Evolutionary conservation across 78 protist genomes (phyloP).

Genomic region (Monocercomonoides exilis): DNA sequence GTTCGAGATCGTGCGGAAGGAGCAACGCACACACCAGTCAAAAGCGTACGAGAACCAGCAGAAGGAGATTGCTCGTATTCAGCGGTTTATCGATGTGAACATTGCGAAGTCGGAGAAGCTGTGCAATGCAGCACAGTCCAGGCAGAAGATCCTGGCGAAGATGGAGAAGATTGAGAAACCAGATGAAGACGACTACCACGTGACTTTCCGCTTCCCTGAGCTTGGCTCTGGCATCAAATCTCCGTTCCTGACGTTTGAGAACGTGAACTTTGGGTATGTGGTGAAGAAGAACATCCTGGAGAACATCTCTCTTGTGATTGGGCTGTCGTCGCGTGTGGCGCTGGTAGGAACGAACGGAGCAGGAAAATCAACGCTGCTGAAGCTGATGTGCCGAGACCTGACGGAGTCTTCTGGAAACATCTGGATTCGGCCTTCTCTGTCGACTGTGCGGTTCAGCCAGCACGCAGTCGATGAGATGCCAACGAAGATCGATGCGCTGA

Average conservation of each 20-base stretch:
- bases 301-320: slow-evolving; percentile 69
- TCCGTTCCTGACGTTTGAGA: slow-evolving; percentile 66
- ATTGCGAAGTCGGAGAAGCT: neutral
- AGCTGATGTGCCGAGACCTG: slow-evolving; percentile 73
- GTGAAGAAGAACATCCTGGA: slow-evolving; percentile 48
- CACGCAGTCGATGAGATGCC: slow-evolving; percentile 2
- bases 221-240: slow-evolving; percentile 58
- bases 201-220: slow-evolving; percentile 62
- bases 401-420: slow-evolving; percentile 59
- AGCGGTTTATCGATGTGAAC: slow-evolving; percentile 59
- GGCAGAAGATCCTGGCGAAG: slow-evolving; percentile 61
- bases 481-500: neutral
- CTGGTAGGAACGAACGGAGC: slow-evolving; percentile 91
- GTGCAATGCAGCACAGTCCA: slow-evolving; percentile 42
- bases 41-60: slow-evolving; percentile 73
- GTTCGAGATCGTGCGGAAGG: slow-evolving; percentile 49
- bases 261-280: slow-evolving; percentile 71
- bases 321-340: slow-evolving; percentile 68
- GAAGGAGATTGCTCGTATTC: slow-evolving; percentile 74
- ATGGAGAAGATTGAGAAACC: slow-evolving; percentile 68
- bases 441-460: slow-evolving; percentile 7
- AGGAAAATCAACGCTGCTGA: slow-evolving; percentile 78
- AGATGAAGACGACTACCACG: slow-evolving; percentile 31
- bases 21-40: slow-evolving; percentile 58
- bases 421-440: neutral